A percentile compares a stretch with the other conserved stretches of the same genome.
phyloP scores from a whole-genome alignment of 2,329 filamentous ascomycete genomes.

The Microdochium nivale region DNA sequence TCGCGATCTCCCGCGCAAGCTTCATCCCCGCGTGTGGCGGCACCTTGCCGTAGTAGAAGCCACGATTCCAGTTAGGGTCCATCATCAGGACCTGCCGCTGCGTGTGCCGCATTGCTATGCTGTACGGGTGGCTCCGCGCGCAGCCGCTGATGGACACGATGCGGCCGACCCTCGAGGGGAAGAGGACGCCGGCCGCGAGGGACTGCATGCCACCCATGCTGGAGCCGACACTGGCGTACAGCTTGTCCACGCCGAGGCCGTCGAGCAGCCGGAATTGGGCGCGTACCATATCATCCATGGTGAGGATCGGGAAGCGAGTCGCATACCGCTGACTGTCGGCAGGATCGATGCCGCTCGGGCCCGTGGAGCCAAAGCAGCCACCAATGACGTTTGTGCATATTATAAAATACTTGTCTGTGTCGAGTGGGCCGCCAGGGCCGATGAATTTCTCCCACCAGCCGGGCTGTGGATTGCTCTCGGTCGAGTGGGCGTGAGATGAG shows the following conservation, averaged over 20 bases:
- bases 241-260: slow-evolving; percentile 61
- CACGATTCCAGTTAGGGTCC: slow-evolving; percentile 93
- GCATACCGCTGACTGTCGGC: slow-evolving; percentile 83
- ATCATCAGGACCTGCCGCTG: slow-evolving; percentile 98
- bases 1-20: slow-evolving; percentile 92
- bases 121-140: slow-evolving; percentile 91
- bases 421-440: slow-evolving; percentile 72
- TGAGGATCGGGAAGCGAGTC: slow-evolving; percentile 90
- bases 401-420: slow-evolving; percentile 86
- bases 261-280: slow-evolving; percentile 90
- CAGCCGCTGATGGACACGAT: slow-evolving; percentile 90
- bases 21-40: slow-evolving; percentile 98
- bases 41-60: slow-evolving; percentile 83
- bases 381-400: slow-evolving; percentile 97
- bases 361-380: slow-evolving; percentile 92
- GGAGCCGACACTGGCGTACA: slow-evolving; percentile 88
- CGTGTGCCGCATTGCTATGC: slow-evolving; percentile 96
- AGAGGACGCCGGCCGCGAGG: slow-evolving; percentile 75
- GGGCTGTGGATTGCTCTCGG: slow-evolving; percentile 72
- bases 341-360: slow-evolving; percentile 80
- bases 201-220: slow-evolving; percentile 99
- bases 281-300: slow-evolving; percentile 94
- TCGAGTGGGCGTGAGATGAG: slow-evolving; percentile 95
- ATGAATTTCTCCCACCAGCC: slow-evolving; percentile 99
- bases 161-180: slow-evolving; percentile 70